Percentiles rank a stretch among this genome's conserved stretches.
These are phyloP conservation scores for Trematosphaeria pertusa DNA, from an alignment of 2,329 filamentous ascomycete species.

Conservation along the genomic window DNA sequence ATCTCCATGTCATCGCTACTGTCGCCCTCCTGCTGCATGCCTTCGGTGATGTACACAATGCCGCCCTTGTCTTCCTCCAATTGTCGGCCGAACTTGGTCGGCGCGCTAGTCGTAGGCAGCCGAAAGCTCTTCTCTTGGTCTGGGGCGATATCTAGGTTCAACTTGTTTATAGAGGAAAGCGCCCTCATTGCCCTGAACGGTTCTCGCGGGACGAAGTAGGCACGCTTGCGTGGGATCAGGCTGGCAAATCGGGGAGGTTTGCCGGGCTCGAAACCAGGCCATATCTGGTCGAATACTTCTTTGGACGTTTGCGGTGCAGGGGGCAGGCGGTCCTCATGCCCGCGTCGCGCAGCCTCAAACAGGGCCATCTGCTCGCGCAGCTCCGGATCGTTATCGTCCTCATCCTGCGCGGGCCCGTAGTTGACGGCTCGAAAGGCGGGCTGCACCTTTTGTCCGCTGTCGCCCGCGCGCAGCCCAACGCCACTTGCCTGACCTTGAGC, in stretches of 20 bases:
- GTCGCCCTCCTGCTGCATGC: constrained; percentile 55
- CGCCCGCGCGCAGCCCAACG: constrained; percentile 9
- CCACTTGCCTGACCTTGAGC: constrained; percentile 11
- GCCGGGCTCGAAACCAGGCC: constrained; percentile 79
- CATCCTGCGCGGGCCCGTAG: constrained; percentile 29
- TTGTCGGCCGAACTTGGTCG: constrained; percentile 56
- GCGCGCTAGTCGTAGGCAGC: constrained; percentile 64
- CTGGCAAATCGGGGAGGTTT: constrained; percentile 80
- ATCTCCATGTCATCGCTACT: constrained; percentile 53
- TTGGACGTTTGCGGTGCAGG: constrained; percentile 74
- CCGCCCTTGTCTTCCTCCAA: constrained; percentile 62
- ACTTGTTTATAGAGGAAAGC: constrained; percentile 78
- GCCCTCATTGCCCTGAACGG: constrained; percentile 81
- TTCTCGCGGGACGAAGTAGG: constrained; percentile 78
- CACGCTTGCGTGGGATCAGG: constrained; percentile 80
- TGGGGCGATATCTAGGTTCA: constrained; percentile 82
- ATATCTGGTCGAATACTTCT: constrained; percentile 79
- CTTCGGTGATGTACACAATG: constrained; percentile 54
- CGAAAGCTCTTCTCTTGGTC: constrained; percentile 89
- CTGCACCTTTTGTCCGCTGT: constrained; percentile 25
- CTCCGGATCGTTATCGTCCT: constrained; percentile 42
- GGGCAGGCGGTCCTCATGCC: constrained; percentile 59
- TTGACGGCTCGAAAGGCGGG: constrained; percentile 22
- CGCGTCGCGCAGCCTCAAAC: constrained; percentile 36
- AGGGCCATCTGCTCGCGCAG: constrained; percentile 42